These are phyloP conservation scores for Suillus variegatus DNA, from an alignment of 768 basidiomycete species.

Conservation along the genomic window DNA sequence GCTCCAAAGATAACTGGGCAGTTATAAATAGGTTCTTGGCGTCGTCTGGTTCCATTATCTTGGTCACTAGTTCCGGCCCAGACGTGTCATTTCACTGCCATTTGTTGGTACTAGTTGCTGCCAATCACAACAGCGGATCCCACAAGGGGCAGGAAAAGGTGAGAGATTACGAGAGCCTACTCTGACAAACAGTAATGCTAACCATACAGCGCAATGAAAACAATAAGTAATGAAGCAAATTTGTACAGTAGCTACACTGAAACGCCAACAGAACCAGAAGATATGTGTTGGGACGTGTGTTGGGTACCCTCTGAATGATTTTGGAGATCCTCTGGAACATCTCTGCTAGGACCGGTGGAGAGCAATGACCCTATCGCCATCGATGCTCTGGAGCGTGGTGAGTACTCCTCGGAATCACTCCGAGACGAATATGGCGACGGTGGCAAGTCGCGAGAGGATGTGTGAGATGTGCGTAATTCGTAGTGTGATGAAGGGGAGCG, in stretches of 20 bases:
- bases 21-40: background rate
- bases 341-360: constrained; percentile 42
- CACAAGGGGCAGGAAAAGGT: constrained; percentile 5
- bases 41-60: background rate
- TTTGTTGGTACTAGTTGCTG: constrained; percentile 1
- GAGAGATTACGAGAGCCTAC: constrained; percentile 9
- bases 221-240: constrained; percentile 13
- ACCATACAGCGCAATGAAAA: constrained; percentile 6
- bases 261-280: constrained; percentile 2
- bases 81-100: constrained; percentile 7
- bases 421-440: constrained; percentile 76
- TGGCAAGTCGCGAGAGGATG: constrained; percentile 52
- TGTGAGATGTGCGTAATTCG: constrained; percentile 33
- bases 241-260: constrained; percentile 15
- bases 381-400: constrained; percentile 68
- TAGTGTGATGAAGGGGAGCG: constrained; percentile 52
- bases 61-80: constrained; percentile 1
- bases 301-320: constrained; percentile 21
- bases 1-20: background rate
- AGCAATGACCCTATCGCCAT: constrained; percentile 83
- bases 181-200: constrained; percentile 9
- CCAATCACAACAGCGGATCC: background rate
- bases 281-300: constrained; percentile 5
- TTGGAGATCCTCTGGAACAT: constrained; percentile 29
- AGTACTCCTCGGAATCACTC: constrained; percentile 68